Percentiles rank a stretch among this genome's conserved stretches.
phyloP scores from a whole-genome alignment of 2,329 filamentous ascomycete genomes.

The Botryotinia convoluta region DNA sequence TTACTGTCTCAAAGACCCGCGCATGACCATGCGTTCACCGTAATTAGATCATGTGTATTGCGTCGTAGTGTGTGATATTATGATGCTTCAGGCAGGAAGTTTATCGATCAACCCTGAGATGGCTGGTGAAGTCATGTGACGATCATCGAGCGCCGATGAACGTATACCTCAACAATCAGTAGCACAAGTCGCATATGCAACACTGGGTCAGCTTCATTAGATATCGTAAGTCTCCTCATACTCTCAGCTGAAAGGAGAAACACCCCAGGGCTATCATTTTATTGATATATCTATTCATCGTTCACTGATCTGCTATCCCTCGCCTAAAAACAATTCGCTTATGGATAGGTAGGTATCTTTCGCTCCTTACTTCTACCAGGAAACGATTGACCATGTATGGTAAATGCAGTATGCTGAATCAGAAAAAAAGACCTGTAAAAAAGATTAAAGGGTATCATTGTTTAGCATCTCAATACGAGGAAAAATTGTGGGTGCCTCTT shows the following conservation, averaged over 20 bases:
- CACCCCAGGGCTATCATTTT: background rate
- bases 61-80: background rate
- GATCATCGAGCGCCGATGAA: background rate
- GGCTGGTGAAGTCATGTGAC: background rate
- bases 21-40: fast-evolving
- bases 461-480: background rate
- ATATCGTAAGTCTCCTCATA: background rate
- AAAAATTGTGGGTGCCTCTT: too few species aligned
- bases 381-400: background rate
- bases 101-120: background rate
- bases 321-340: background rate
- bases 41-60: background rate
- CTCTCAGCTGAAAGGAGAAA: background rate
- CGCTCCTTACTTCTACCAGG: background rate
- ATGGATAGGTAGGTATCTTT: background rate
- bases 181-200: background rate
- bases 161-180: background rate
- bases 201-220: background rate
- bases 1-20: background rate
- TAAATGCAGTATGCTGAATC: background rate
- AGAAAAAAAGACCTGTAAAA: background rate
- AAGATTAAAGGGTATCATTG: background rate
- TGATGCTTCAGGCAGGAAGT: background rate
- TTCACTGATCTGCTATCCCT: background rate
- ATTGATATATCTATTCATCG: background rate